phyloP scores from a whole-genome alignment of 192 early-diverging fungal species.

The Backusella luteola region DNA sequence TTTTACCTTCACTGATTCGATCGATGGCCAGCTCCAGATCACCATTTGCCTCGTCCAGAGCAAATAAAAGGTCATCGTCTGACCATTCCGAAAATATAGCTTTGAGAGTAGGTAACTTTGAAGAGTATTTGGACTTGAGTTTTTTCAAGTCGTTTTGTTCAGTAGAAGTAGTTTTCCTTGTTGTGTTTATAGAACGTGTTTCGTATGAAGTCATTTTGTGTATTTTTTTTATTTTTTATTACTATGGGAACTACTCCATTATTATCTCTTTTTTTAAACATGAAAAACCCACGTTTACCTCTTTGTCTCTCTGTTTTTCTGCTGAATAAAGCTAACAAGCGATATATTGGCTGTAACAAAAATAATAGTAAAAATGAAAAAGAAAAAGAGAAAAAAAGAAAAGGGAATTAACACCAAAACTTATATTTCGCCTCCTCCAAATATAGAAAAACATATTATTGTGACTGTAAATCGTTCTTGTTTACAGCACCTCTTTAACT shows the following conservation, averaged over 20 bases:
- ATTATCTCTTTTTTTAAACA: background rate
- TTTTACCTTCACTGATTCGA: conserved; percentile 78
- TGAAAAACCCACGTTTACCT: background rate
- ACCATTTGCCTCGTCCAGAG: conserved; percentile 83
- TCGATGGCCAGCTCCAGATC: conserved; percentile 78
- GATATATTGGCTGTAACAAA: conserved; percentile 3
- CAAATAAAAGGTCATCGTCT: conserved; percentile 86
- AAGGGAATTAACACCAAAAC: background rate
- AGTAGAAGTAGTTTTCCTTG: conserved; percentile 17
- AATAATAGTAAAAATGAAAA: background rate
- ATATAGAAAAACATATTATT: background rate
- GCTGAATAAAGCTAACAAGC: background rate
- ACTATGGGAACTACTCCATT: background rate
- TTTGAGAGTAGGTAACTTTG: conserved; percentile 61
- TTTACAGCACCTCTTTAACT: background rate
- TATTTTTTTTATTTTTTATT: conserved; percentile 3
- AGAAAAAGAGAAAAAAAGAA: background rate
- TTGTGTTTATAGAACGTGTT: conserved; percentile 30
- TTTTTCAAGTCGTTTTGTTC: conserved; percentile 57
- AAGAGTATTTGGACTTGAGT: conserved; percentile 64
- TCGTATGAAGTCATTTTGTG: conserved; percentile 32
- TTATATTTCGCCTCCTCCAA: background rate
- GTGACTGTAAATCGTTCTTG: background rate
- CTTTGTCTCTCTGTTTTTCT: background rate
- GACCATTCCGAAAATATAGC: conserved; percentile 86